Evolutionary conservation across 2,329 filamentous ascomycete genomes (phyloP), one percentile per base, ranked within the genome.

Genomic region (Apiospora malaysiana): DNA sequence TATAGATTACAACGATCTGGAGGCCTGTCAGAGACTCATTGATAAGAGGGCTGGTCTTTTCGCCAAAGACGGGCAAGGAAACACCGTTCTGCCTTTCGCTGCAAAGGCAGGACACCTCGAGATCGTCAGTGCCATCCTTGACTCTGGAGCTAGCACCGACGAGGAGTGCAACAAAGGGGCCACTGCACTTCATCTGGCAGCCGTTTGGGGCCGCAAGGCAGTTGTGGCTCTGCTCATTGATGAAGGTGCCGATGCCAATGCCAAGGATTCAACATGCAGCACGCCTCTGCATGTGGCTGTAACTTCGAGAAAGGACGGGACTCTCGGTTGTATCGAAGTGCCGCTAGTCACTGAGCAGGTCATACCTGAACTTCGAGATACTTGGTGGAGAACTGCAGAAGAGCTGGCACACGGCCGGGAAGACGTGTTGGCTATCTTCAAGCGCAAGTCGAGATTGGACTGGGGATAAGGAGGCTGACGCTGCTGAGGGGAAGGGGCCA

Each of bases 201-300:
- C 42, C 5, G 9, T 2, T 9, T 43, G 37, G 37, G 63, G 63
- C 2, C 37, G 27, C n/a, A 1, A 10, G 42, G 21, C 21, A 23
- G n/a, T 66, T 6, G 32, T 66, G 21, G 5, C 18, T 42, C 32
- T 66, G 5, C 59, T 66, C 32, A n/a, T 42, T 32, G 18, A 23
- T n/a, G n/a, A 42, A 7, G 59, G 59, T 5, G 32, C 40, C 59
- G 18, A 66, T 7, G 59, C 42, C 32, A 66, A 66, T 43, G 32
- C 59, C 18, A 32, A 43, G 12, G 32, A 40, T 18, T 40, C 32
- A 23, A 4, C 8, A 40, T 40, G 59, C 32, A n/a, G 32, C 18
- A 66, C 59, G 32, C 32, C 59, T 32, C 70, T 68, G 9, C 27
- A 56, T 4, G 27, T 21, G n/a, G 68, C 69, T 37, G 75, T 23